phyloP scores from a whole-genome alignment of 2,329 filamentous ascomycete species.

The Verticillium klebahnii region DNA sequence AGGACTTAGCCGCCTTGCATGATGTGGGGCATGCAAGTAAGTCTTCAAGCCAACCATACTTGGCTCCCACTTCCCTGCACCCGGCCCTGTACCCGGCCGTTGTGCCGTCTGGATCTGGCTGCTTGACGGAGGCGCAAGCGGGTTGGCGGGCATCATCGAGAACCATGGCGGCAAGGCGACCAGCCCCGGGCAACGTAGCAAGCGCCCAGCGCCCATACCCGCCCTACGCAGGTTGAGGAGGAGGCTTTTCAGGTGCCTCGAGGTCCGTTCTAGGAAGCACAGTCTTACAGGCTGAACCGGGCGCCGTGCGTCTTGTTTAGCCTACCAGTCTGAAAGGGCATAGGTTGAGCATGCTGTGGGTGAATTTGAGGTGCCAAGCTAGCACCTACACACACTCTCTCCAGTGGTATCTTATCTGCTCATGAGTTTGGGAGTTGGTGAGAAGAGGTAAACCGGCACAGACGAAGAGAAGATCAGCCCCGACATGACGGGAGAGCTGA shows the following conservation, averaged over 20 bases:
- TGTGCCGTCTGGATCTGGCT: not conserved
- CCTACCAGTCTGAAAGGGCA: no score
- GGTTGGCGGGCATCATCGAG: not conserved
- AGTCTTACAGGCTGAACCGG: not conserved
- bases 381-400: no score
- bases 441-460: no score
- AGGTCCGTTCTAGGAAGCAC: not conserved
- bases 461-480: no score
- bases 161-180: not conserved
- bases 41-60: constrained; percentile 12
- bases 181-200: not conserved
- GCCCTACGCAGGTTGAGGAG: no score
- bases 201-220: not conserved
- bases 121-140: no score
- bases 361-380: no score
- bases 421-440: no score
- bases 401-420: no score
- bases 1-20: constrained; percentile 15
- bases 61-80: not conserved
- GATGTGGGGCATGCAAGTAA: constrained; percentile 14
- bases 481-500: not conserved
- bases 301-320: no score
- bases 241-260: not conserved
- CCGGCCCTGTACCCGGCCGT: not conserved
- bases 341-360: no score